Conservation (phyloP, 306 rosid species). For the Malus domestica region DNA sequence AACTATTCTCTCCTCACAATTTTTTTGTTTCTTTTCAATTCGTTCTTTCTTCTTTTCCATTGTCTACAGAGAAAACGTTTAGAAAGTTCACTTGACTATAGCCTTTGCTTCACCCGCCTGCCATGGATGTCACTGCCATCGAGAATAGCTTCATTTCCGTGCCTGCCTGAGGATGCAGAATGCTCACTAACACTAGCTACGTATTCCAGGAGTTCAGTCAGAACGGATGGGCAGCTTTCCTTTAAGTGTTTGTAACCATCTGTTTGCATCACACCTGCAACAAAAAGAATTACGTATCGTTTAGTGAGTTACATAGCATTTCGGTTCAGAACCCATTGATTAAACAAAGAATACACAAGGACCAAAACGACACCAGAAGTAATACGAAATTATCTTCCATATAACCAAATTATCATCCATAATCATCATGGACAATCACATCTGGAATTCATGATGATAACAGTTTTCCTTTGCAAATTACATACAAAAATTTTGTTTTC, state of each 20-base stretch:
- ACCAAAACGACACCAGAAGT: neutral
- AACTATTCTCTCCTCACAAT: neutral
- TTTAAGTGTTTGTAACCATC: constrained; percentile 85
- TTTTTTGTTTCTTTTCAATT: constrained; percentile 11
- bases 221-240: constrained; percentile 79
- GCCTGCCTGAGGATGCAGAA: constrained; percentile 45
- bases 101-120: constrained; percentile 88
- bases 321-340: neutral
- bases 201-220: constrained; percentile 77
- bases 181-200: constrained; percentile 80
- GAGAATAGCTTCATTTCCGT: constrained; percentile 51
- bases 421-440: neutral
- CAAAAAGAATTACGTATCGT: constrained; percentile 1
- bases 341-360: neutral
- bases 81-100: constrained; percentile 28
- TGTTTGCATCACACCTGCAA: constrained; percentile 81
- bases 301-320: neutral
- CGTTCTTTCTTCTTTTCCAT: neutral
- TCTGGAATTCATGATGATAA: neutral
- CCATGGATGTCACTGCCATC: constrained; percentile 88
- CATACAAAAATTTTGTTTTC: neutral
- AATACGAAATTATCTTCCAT: neutral
- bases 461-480: neutral
- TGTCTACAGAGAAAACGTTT: constrained; percentile 10
- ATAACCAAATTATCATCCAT: neutral